Evolutionary conservation across 495 filamentous ascomycete species (phyloP).

Genomic region (Pyronema omphalodes): DNA sequence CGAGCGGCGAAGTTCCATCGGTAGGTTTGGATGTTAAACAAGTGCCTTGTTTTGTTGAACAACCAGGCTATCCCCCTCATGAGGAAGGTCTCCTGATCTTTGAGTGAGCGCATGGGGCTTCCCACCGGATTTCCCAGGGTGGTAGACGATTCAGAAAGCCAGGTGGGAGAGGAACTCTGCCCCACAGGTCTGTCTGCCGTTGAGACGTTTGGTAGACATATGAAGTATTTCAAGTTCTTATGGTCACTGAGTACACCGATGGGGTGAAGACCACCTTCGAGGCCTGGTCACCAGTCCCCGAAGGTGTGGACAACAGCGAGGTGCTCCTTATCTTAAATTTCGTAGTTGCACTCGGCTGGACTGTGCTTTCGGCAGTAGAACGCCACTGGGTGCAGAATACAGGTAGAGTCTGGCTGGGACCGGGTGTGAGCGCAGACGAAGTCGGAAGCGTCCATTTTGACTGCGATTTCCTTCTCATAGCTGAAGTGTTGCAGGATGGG

Average conservation of each 20-base stretch:
- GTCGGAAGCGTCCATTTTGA: no score
- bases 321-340: slow-evolving; percentile 7
- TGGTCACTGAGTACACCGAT: slow-evolving; percentile 15
- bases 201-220: slow-evolving; percentile 3
- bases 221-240: slow-evolving; percentile 21
- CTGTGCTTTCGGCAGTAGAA: slow-evolving; percentile 7
- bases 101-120: slow-evolving; percentile 7
- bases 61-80: slow-evolving; percentile 7
- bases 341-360: slow-evolving; percentile 8
- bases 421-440: slow-evolving; percentile 1
- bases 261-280: slow-evolving; percentile 6
- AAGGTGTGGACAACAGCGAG: slow-evolving; percentile 11
- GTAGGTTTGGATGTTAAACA: background rate
- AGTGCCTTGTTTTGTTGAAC: no score
- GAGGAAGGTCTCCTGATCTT: slow-evolving; percentile 5
- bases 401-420: background rate
- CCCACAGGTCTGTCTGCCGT: background rate
- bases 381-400: slow-evolving; percentile 2
- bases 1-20: background rate
- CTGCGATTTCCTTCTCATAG: no score
- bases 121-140: slow-evolving; percentile 6
- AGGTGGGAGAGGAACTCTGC: no score
- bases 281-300: slow-evolving; percentile 18
- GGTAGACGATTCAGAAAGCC: slow-evolving; percentile 6
- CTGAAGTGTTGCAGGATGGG: no score